Conservation (phyloP, 2,329 filamentous ascomycete genomes). For the Penicillium psychrosexuale region DNA sequence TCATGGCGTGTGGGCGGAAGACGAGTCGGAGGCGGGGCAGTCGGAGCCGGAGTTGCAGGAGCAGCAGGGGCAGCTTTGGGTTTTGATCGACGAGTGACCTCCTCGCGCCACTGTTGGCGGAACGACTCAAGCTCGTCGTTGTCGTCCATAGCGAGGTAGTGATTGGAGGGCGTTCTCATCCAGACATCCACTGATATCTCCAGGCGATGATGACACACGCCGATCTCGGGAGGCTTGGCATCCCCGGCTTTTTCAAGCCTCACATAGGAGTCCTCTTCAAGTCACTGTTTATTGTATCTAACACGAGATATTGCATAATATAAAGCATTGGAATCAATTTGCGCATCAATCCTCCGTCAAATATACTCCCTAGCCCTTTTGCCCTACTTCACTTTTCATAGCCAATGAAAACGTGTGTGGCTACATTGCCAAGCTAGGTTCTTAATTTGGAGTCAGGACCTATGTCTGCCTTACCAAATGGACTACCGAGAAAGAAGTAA, state of each 20-base stretch:
- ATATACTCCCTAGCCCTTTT: no score
- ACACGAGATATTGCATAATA: no score
- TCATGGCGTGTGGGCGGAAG: slow-evolving; percentile 42
- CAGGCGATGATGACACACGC: background rate
- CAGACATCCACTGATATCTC: background rate
- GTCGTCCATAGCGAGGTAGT: slow-evolving; percentile 37
- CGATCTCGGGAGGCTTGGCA: background rate
- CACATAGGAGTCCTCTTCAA: no score
- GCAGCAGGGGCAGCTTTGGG: slow-evolving; percentile 16
- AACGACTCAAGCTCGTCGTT: slow-evolving; percentile 80
- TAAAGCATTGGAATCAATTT: no score
- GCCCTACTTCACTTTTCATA: no score
- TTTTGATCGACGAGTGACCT: slow-evolving; percentile 59
- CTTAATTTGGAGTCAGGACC: no score
- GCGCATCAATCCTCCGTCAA: no score
- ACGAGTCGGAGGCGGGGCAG: slow-evolving; percentile 26
- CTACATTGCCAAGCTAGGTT: no score
- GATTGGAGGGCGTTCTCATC: background rate
- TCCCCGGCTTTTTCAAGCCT: background rate
- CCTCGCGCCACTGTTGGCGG: slow-evolving; percentile 79
- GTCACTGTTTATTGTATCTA: no score
- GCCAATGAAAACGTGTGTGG: no score
- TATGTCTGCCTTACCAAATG: no score
- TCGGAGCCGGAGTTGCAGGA: slow-evolving; percentile 9
- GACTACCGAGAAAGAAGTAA: no score